Conservation (phyloP, 1,139 yeast genomes). For the Casaregolazyma suthepensis region DNA sequence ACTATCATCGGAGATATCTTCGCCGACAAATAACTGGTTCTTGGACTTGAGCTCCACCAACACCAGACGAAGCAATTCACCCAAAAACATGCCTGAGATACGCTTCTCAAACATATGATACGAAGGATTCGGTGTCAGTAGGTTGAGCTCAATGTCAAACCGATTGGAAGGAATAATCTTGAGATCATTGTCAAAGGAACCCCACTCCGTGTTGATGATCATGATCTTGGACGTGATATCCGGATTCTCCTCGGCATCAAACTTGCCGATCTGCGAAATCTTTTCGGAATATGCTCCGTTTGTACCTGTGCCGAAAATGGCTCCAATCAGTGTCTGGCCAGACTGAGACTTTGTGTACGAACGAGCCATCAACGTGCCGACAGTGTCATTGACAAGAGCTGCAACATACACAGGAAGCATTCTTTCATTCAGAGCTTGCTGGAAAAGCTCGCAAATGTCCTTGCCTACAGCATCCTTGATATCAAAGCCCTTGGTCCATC, state of each 20-base stretch:
- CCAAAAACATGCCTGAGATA: slow-evolving; percentile 89
- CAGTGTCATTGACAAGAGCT: slow-evolving; percentile 92
- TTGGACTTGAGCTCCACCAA: slow-evolving; percentile 59
- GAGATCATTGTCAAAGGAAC: slow-evolving; percentile 82
- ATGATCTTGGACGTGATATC: slow-evolving; percentile 53
- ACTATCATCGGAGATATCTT: slow-evolving; percentile 39
- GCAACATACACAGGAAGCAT: slow-evolving; percentile 66
- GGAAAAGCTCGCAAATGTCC: slow-evolving; percentile 72
- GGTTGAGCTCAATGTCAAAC: slow-evolving; percentile 67
- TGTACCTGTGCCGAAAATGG: slow-evolving; percentile 94
- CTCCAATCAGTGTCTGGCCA: slow-evolving; percentile 72
- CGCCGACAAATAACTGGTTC: slow-evolving; percentile 43
- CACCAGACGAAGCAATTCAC: slow-evolving; percentile 74
- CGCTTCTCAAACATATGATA: slow-evolving; percentile 90
- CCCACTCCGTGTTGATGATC: slow-evolving; percentile 97
- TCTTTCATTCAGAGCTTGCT: slow-evolving; percentile 54
- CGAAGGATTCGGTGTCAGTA: slow-evolving; percentile 71
- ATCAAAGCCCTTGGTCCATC: slow-evolving; percentile 95
- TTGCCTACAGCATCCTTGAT: slow-evolving; percentile 77
- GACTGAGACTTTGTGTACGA: slow-evolving; percentile 66
- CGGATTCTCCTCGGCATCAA: slow-evolving; percentile 43
- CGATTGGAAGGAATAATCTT: slow-evolving; percentile 65
- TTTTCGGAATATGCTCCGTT: slow-evolving; percentile 89
- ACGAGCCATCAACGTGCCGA: slow-evolving; percentile 83
- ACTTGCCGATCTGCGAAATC: slow-evolving; percentile 62